Evolutionary conservation across 2,329 filamentous ascomycete genomes (phyloP).

Genomic region (Fusarium equiseti): DNA sequence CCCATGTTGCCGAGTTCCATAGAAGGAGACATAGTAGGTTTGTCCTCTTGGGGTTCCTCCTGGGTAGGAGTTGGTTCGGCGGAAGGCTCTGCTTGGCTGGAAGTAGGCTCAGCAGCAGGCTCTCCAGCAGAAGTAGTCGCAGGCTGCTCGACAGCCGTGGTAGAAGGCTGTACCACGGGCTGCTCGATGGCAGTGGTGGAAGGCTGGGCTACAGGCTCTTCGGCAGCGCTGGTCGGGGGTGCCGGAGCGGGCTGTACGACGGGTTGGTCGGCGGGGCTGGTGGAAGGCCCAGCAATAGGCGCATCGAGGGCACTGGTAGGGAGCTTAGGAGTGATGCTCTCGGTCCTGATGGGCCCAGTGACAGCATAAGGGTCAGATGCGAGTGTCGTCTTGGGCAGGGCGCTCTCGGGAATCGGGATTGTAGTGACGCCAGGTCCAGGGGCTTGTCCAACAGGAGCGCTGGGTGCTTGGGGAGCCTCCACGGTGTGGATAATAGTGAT

Average conservation of each 20-base stretch:
- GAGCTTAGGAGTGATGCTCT: constrained; percentile 7
- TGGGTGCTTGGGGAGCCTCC: constrained; percentile 17
- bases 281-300: background rate
- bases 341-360: constrained; percentile 4
- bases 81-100: constrained; percentile 1
- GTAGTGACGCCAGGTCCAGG: constrained; percentile 47
- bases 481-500: constrained; percentile 41
- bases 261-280: background rate
- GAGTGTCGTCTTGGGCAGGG: constrained; percentile 49
- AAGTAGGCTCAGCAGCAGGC: background rate
- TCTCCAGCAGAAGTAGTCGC: constrained; percentile 1
- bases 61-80: constrained; percentile 7
- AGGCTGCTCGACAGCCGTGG: background rate
- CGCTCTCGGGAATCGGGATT: constrained; percentile 45
- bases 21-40: constrained; percentile 25
- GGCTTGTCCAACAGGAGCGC: constrained; percentile 9
- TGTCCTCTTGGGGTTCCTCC: constrained; percentile 6
- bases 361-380: constrained; percentile 31
- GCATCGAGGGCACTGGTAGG: background rate
- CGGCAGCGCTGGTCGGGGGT: background rate
- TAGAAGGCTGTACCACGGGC: background rate
- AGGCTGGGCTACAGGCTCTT: background rate
- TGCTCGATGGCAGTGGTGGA: constrained; percentile 1
- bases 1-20: constrained; percentile 43
- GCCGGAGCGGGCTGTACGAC: constrained; percentile 1